Conservation (phyloP, 345 rosid species). For the Nephelium lappaceum region DNA sequence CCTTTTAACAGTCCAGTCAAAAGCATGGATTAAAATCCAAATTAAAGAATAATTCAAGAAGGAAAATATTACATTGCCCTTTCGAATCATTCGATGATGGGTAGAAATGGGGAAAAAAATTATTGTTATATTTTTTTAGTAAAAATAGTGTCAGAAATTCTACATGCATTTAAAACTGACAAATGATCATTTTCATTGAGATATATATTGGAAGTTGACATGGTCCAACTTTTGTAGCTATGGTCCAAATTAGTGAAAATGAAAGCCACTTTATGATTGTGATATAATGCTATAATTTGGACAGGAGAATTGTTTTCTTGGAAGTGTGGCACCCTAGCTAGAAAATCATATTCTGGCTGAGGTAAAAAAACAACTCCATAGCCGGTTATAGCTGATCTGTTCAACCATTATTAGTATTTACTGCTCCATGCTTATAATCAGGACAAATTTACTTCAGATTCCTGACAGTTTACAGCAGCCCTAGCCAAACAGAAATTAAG, state of each 20-base stretch:
- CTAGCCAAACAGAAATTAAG: too few species aligned
- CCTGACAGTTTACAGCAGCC: too few species aligned
- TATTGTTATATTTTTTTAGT: too few species aligned
- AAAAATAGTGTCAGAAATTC: background rate
- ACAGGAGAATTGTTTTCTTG: background rate
- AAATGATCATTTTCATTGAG: background rate
- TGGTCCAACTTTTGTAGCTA: background rate
- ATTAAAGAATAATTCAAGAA: background rate
- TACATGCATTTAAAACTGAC: background rate
- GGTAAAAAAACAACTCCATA: background rate
- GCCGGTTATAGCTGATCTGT: background rate
- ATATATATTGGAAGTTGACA: background rate
- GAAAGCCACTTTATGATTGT: slow-evolving; percentile 4
- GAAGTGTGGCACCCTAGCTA: background rate
- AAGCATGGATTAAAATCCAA: background rate
- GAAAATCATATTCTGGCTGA: background rate
- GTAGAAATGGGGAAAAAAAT: too few species aligned
- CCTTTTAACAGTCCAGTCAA: slow-evolving; percentile 4
- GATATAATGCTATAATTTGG: background rate
- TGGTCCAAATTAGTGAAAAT: background rate
- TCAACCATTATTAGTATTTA: background rate
- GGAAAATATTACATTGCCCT: background rate
- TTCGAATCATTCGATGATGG: too few species aligned
- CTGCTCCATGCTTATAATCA: background rate
- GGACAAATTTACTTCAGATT: background rate